Conservation (phyloP, 2,329 filamentous ascomycete genomes). For the Lizonia empirigonia region DNA sequence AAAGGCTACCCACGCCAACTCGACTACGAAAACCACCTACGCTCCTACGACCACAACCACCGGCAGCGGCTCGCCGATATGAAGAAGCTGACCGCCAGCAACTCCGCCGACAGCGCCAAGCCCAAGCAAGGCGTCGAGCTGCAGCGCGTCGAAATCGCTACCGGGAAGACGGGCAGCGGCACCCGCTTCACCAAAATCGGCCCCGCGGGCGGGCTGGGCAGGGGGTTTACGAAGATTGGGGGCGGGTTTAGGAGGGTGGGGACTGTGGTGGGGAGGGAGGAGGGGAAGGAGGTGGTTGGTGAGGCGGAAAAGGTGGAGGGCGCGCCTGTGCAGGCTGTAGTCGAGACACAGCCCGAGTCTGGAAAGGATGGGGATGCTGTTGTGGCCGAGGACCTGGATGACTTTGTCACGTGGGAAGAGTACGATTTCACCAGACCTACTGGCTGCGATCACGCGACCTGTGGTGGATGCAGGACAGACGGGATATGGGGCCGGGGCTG, state of each 20-base stretch:
- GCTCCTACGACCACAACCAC: slow-evolving; percentile 94
- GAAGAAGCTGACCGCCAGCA: slow-evolving; percentile 63
- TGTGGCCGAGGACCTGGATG: slow-evolving; percentile 33
- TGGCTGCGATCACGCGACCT: slow-evolving; percentile 49
- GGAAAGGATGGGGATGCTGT: slow-evolving; percentile 36
- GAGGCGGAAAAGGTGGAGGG: slow-evolving; percentile 13
- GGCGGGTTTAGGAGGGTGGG: slow-evolving; percentile 76
- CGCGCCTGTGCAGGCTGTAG: slow-evolving; percentile 27
- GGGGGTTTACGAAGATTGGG: slow-evolving; percentile 17
- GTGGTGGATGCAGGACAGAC: slow-evolving; percentile 32
- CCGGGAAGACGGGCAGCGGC: slow-evolving; percentile 26
- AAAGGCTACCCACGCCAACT: slow-evolving; percentile 96
- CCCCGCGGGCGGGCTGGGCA: slow-evolving; percentile 11
- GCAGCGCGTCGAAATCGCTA: slow-evolving; percentile 32
- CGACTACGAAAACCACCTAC: slow-evolving; percentile 93
- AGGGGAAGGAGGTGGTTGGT: slow-evolving; percentile 14
- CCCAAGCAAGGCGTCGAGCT: slow-evolving; percentile 30
- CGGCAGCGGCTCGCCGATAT: slow-evolving; percentile 75
- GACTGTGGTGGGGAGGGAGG: slow-evolving; percentile 25
- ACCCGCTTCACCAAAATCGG: slow-evolving; percentile 39
- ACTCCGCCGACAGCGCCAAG: slow-evolving; percentile 31
- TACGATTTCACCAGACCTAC: slow-evolving; percentile 61
- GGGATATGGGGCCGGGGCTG: slow-evolving; percentile 29
- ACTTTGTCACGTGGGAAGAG: slow-evolving; percentile 49
- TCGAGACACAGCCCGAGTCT: slow-evolving; percentile 9